Evolutionary conservation across 2,329 filamentous ascomycete genomes (phyloP).

Genomic region (Aspergillus neoniger): DNA sequence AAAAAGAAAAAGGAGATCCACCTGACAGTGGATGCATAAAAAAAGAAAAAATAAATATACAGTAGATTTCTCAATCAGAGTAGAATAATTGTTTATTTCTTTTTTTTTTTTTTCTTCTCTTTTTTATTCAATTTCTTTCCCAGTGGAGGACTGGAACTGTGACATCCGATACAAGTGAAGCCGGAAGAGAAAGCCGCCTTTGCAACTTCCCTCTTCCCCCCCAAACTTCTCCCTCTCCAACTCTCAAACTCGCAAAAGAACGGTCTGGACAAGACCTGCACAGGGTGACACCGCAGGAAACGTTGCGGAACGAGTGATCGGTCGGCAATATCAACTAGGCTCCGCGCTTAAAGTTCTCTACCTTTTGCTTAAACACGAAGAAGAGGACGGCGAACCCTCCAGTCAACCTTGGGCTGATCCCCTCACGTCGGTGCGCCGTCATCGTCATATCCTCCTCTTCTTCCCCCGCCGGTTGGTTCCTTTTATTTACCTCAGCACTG

Average conservation of each 20-base stretch:
- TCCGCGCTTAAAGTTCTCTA: not conserved
- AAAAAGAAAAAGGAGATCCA: not conserved
- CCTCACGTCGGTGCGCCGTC: conserved; percentile 12
- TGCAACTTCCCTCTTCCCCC: not conserved
- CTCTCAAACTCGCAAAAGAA: not conserved
- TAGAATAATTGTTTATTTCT: too few relatives aligned
- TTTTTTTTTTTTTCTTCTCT: too few relatives aligned
- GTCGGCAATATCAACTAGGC: not conserved
- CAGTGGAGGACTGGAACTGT: too few relatives aligned
- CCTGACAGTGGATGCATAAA: not conserved
- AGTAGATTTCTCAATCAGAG: too few relatives aligned
- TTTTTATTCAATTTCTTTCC: too few relatives aligned
- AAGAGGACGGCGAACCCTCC: not conserved
- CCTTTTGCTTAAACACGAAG: too few relatives aligned
- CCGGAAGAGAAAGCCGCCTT: not conserved
- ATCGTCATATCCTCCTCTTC: not conserved
- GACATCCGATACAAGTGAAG: not conserved
- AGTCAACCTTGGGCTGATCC: conserved; percentile 4
- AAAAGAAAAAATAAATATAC: not conserved
- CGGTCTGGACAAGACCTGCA: conserved; percentile 6
- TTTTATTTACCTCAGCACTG: not conserved
- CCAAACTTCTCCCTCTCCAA: not conserved
- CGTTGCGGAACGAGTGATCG: not conserved
- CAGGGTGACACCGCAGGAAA: conserved; percentile 4
- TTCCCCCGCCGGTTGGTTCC: not conserved